Conservation (phyloP, 139 green algal genomes). For the Haematococcus lacustris region DNA sequence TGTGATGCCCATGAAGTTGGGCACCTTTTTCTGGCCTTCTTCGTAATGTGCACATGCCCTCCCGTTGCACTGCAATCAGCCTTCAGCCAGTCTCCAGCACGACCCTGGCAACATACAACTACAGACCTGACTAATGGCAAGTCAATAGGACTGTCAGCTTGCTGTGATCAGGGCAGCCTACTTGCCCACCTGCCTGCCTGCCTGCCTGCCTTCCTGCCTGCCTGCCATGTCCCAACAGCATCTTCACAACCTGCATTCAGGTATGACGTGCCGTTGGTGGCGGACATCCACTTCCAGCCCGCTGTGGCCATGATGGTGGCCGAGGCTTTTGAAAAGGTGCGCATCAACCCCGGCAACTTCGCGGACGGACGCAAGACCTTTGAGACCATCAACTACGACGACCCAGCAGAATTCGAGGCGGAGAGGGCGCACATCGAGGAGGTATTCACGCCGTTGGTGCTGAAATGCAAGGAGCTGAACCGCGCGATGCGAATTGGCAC, state of each 20-base stretch:
- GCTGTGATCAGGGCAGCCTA: no score
- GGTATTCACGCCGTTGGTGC: constrained; percentile 89
- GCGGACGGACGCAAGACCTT: constrained; percentile 91
- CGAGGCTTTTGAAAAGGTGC: constrained; percentile 95
- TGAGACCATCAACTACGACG: constrained; percentile 87
- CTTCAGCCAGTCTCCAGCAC: no score
- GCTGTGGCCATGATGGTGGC: constrained; percentile 92
- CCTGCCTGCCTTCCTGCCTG: no score
- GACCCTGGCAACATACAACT: no score
- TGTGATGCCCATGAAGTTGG: no score
- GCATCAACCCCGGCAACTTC: constrained; percentile 96
- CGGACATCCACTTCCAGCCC: constrained; percentile 99
- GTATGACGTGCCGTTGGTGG: constrained; percentile 92
- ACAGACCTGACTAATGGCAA: no score
- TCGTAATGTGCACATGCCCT: no score
- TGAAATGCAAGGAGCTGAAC: constrained; percentile 95
- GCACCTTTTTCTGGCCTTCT: no score
- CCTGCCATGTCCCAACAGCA: no score
- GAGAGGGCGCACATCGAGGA: constrained; percentile 87
- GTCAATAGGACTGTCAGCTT: no score
- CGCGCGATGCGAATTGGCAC: constrained; percentile 94
- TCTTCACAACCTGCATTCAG: constrained; percentile 37
- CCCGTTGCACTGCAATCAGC: no score
- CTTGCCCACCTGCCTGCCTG: no score
- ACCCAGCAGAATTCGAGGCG: constrained; percentile 73